Conservation (phyloP, 345 rosid species). For the Eucalyptus dawsonii region DNA sequence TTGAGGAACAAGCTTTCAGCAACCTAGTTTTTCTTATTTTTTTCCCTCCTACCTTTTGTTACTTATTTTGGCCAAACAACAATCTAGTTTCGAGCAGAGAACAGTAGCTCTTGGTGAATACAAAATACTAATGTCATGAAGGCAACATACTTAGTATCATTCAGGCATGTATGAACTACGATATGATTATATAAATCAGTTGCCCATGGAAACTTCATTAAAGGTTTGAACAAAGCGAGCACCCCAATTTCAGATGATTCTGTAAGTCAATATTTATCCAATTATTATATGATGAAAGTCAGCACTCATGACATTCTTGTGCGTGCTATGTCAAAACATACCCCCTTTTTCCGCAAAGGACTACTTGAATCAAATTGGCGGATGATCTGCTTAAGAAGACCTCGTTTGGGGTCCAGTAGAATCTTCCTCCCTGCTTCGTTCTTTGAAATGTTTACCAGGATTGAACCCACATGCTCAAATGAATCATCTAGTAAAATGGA, state of each 20-base stretch:
- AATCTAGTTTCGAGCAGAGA: neutral
- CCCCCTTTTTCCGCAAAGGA: slow-evolving; percentile 79
- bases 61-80: neutral
- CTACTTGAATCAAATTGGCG: slow-evolving; percentile 68
- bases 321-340: slow-evolving; percentile 6
- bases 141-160: neutral
- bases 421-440: slow-evolving; percentile 69
- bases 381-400: slow-evolving; percentile 71
- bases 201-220: neutral
- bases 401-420: slow-evolving; percentile 68
- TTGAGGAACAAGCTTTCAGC: neutral
- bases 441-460: slow-evolving; percentile 86
- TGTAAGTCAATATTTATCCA: neutral
- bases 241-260: neutral
- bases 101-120: neutral
- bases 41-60: neutral
- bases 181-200: neutral
- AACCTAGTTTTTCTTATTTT: neutral
- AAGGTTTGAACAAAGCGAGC: neutral
- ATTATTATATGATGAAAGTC: neutral
- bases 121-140: neutral
- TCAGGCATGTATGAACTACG: neutral
- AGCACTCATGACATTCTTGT: neutral
- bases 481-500: slow-evolving; percentile 48
- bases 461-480: slow-evolving; percentile 88